A percentile compares a stretch with the other conserved stretches of the same genome.
Evolutionary conservation across 2,329 filamentous ascomycete genomes (phyloP).

Genomic region (Colletotrichum sp.): DNA sequence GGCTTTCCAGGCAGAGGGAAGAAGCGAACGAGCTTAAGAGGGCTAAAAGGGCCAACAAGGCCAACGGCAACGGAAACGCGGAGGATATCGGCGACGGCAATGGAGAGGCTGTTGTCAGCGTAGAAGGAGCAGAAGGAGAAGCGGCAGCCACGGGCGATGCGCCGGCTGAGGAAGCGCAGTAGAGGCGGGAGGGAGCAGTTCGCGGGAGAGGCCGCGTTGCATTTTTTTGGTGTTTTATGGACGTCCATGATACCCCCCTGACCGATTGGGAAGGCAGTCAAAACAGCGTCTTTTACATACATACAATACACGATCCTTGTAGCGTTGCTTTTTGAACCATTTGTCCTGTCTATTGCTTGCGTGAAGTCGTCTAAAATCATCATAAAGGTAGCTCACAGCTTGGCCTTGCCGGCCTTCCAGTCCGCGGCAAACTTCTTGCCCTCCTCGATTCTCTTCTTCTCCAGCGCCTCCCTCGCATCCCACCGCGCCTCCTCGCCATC

Average conservation of each 20-base stretch:
- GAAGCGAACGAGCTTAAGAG: conserved; percentile 36
- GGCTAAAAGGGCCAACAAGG: conserved; percentile 13
- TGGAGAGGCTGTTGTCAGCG: neutral
- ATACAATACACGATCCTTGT: conserved; percentile 12
- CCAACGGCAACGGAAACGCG: neutral
- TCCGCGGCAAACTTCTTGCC: conserved; percentile 56
- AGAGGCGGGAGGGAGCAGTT: conserved; percentile 9
- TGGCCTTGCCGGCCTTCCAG: conserved; percentile 40
- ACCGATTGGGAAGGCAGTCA: conserved; percentile 22
- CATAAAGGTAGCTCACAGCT: conserved; percentile 31
- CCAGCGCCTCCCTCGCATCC: conserved; percentile 45
- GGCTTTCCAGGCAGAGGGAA: conserved; percentile 49
- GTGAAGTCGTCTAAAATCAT: neutral
- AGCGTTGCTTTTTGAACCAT: neutral
- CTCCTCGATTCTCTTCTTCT: conserved; percentile 47
- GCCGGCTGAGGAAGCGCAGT: neutral
- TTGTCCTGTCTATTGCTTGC: neutral
- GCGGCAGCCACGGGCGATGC: neutral
- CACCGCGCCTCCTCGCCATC: conserved; percentile 56
- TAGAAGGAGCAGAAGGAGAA: neutral
- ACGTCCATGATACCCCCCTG: conserved; percentile 25
- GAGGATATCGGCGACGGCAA: neutral
- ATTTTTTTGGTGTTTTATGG: conserved; percentile 20
- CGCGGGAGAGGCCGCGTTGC: neutral
- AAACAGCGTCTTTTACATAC: conserved; percentile 18